Conservation (phyloP, 768 basidiomycete species). For the Agrocybe chaxingu region DNA sequence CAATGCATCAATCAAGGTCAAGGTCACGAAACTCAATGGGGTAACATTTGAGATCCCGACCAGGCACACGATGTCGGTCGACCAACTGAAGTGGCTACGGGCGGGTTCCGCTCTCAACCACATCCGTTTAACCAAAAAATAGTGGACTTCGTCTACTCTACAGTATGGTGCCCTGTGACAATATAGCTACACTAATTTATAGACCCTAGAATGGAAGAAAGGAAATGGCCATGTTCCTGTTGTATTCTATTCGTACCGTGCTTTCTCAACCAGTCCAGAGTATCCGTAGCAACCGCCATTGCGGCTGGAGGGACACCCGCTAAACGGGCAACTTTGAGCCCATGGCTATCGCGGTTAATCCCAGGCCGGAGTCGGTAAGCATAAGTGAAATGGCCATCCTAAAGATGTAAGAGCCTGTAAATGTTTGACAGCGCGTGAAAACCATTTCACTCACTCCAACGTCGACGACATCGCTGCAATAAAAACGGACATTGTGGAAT, state of each 20-base stretch:
- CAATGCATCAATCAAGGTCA: constrained; percentile 47
- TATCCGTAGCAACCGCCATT: constrained; percentile 56
- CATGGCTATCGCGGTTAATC: constrained; percentile 89
- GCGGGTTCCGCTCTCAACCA: constrained; percentile 89
- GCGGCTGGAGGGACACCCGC: constrained; percentile 76
- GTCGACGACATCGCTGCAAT: constrained; percentile 86
- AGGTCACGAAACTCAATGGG: constrained; percentile 66
- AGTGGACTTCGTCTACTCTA: constrained; percentile 1
- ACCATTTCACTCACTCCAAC: constrained; percentile 48
- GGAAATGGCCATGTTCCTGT: constrained; percentile 2
- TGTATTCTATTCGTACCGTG: constrained; percentile 1
- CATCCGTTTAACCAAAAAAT: constrained; percentile 63
- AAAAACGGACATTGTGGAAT: constrained; percentile 72
- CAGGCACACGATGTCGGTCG: constrained; percentile 85
- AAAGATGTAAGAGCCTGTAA: not conserved
- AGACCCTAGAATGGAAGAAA: constrained; percentile 10
- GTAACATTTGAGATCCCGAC: constrained; percentile 65
- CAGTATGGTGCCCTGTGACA: constrained; percentile 1
- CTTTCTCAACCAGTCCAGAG: constrained; percentile 37
- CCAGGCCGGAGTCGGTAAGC: constrained; percentile 79
- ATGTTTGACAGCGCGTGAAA: not conserved
- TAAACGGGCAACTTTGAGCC: constrained; percentile 82
- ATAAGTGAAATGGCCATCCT: constrained; percentile 82
- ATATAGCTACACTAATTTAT: constrained; percentile 6
- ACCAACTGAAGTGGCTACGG: constrained; percentile 88